Conservation (phyloP, 768 basidiomycete genomes). For the Trametes meyenii region DNA sequence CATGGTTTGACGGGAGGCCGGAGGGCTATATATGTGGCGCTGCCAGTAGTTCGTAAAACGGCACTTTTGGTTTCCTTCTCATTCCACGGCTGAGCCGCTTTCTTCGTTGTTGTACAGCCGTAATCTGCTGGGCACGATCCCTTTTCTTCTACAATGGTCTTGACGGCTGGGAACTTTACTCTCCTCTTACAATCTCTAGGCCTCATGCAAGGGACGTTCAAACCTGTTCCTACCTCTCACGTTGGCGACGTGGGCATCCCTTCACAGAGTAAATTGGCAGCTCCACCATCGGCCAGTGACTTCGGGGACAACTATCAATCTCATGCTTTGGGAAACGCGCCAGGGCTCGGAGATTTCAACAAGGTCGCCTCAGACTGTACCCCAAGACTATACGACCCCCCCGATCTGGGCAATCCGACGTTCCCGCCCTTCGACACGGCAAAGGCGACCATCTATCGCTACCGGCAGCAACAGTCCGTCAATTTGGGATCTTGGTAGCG, state of each 20-base stretch:
- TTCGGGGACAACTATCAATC: neutral
- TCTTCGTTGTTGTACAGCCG: neutral
- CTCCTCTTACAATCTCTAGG: constrained; percentile 38
- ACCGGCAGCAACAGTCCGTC: constrained; percentile 64
- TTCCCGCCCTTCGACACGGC: constrained; percentile 54
- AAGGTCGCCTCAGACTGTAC: constrained; percentile 21
- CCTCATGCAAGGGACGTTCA: constrained; percentile 36
- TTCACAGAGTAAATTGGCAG: neutral
- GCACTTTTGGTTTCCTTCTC: neutral
- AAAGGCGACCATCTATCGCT: constrained; percentile 57
- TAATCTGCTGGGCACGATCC: neutral
- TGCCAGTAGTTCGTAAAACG: neutral
- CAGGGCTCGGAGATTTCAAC: constrained; percentile 3
- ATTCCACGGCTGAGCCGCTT: neutral
- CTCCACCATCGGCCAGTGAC: neutral
- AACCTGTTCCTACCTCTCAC: constrained; percentile 27
- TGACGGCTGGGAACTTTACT: constrained; percentile 30
- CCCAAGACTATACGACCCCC: constrained; percentile 27
- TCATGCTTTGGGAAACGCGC: neutral
- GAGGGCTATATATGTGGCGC: neutral
- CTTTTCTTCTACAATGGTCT: constrained; percentile 29
- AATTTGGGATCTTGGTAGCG: constrained; percentile 66
- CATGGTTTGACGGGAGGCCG: neutral
- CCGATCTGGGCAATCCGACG: constrained; percentile 33
- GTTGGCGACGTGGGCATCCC: neutral